Percentiles rank a stretch among this genome's conserved stretches.
Conservation (phyloP, 176 grass and related monocot genomes). For the Paspalum vaginatum region DNA sequence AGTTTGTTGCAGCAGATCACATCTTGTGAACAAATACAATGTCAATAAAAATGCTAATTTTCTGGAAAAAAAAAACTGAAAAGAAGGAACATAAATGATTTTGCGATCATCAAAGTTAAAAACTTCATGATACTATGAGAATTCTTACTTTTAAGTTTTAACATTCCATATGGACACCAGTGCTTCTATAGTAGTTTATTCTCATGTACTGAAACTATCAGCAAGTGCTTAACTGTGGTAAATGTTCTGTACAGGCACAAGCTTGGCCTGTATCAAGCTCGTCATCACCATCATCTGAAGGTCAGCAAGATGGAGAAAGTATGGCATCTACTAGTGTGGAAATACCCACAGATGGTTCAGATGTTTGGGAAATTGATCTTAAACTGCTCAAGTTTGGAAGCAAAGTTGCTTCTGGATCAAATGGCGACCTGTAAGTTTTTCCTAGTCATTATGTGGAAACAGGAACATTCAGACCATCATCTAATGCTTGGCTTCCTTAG, state of each 20-base stretch:
- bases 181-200: neutral
- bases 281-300: conserved; percentile 42
- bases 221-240: neutral
- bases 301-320: conserved; percentile 34
- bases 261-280: conserved; percentile 47
- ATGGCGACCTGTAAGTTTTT: conserved; percentile 74
- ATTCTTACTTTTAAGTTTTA: neutral
- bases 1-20: neutral
- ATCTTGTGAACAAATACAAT: neutral
- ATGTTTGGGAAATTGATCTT: conserved; percentile 91
- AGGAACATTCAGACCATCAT: conserved; percentile 15
- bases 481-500: conserved; percentile 48
- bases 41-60: neutral
- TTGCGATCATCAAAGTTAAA: neutral
- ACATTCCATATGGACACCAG: neutral
- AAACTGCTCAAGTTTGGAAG: conserved; percentile 72
- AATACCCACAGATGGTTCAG: conserved; percentile 75
- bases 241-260: conserved; percentile 46
- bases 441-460: conserved; percentile 1
- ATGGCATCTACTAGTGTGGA: conserved; percentile 52
- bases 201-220: conserved; percentile 23
- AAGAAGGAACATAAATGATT: neutral
- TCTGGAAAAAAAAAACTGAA: neutral
- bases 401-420: conserved; percentile 77
- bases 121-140: neutral